These are phyloP conservation scores for Fonsecaea monophora DNA, from an alignment of 2,329 filamentous ascomycete species.

Conservation along the genomic window DNA sequence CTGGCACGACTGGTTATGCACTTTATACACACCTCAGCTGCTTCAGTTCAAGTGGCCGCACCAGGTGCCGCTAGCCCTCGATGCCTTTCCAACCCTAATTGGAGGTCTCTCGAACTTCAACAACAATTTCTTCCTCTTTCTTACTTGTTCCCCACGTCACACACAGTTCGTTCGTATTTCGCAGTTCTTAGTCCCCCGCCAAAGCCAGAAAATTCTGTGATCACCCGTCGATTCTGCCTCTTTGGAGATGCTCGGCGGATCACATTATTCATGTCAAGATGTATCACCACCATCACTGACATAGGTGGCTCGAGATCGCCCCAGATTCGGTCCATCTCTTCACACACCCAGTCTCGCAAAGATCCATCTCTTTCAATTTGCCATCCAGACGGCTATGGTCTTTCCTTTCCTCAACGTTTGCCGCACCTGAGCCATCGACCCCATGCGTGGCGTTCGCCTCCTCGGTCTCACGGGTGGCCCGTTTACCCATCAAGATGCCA, in stretches of 20 bases:
- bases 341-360: not conserved
- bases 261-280: not conserved
- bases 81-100: constrained; percentile 14
- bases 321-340: not conserved
- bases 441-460: constrained; percentile 3
- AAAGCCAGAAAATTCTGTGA: not conserved
- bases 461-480: constrained; percentile 1
- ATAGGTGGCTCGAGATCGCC: constrained; percentile 3
- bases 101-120: constrained; percentile 14
- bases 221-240: not conserved
- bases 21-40: too few relatives aligned
- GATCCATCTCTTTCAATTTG: not conserved
- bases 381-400: not conserved
- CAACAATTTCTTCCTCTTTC: not conserved
- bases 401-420: constrained; percentile 1
- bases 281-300: not conserved
- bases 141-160: constrained; percentile 8
- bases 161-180: not conserved
- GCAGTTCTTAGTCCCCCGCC: not conserved
- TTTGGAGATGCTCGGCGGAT: not conserved
- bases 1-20: too few relatives aligned
- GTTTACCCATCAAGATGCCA: constrained; percentile 1
- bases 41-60: not conserved
- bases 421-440: not conserved
- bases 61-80: not conserved